A percentile compares a stretch with the other conserved stretches of the same genome.
Conservation (phyloP, 257 asterid species). For the Plantago elongata region DNA sequence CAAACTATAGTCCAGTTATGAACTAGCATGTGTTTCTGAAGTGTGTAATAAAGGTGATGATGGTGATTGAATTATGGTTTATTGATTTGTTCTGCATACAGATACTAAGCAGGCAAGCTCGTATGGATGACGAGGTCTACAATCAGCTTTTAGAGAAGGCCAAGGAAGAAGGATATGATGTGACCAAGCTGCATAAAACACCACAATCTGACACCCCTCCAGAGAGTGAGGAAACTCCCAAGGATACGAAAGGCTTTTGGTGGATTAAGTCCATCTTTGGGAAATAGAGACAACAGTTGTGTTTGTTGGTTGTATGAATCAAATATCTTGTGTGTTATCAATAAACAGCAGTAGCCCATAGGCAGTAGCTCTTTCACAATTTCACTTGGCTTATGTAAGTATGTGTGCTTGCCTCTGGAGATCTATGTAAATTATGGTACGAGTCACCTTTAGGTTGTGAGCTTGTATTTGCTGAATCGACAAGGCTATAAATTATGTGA, state of each 20-base stretch:
- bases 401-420: neutral
- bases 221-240: constrained; percentile 31
- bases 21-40: too few species aligned
- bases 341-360: neutral
- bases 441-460: neutral
- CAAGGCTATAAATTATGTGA: neutral
- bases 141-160: constrained; percentile 56
- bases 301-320: neutral
- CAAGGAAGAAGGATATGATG: constrained; percentile 62
- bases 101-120: constrained; percentile 55
- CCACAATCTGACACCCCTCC: constrained; percentile 58
- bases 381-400: neutral
- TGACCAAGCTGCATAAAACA: constrained; percentile 65
- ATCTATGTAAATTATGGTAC: neutral
- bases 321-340: neutral
- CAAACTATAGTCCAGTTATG: too few species aligned
- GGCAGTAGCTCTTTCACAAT: neutral
- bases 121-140: constrained; percentile 49
- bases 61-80: neutral
- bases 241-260: constrained; percentile 69
- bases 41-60: too few species aligned
- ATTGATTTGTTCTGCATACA: constrained; percentile 17
- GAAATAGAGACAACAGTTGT: constrained; percentile 25
- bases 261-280: constrained; percentile 84
- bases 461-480: neutral